Conservation (phyloP, 139 green algal species). For the Desmodesmus armatus region DNA sequence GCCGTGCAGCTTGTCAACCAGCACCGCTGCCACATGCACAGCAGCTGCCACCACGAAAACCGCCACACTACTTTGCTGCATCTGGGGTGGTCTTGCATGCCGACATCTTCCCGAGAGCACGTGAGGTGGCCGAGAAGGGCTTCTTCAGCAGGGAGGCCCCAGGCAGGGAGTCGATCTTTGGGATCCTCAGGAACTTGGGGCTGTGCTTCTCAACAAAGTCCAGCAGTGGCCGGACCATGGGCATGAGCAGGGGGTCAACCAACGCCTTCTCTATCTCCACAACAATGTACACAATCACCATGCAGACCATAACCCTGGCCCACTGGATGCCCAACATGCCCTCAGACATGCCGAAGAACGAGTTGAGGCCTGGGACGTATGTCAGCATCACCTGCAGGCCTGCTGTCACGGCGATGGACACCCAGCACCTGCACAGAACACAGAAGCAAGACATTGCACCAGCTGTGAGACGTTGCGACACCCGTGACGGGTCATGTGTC, state of each 20-base stretch:
- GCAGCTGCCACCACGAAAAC: too few species aligned
- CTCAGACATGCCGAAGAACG: constrained; percentile 43
- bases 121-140: too few species aligned
- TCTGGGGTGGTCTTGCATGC: too few species aligned
- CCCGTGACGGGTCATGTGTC: too few species aligned
- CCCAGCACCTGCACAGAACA: neutral
- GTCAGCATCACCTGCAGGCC: constrained; percentile 48
- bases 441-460: neutral
- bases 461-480: too few species aligned
- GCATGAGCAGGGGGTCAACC: constrained; percentile 46
- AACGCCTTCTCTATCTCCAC: constrained; percentile 45
- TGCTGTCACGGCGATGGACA: constrained; percentile 30
- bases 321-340: constrained; percentile 43
- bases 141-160: too few species aligned
- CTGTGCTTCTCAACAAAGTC: constrained; percentile 4
- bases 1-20: too few species aligned
- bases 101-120: too few species aligned
- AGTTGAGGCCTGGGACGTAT: constrained; percentile 37
- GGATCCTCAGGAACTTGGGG: constrained; percentile 13
- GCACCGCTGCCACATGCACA: too few species aligned
- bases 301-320: constrained; percentile 35
- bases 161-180: neutral
- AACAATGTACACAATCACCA: constrained; percentile 40
- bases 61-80: too few species aligned
- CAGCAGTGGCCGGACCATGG: constrained; percentile 34